phyloP scores from a whole-genome alignment of 2,329 filamentous ascomycete genomes.

The Alternaria tenuissima region DNA sequence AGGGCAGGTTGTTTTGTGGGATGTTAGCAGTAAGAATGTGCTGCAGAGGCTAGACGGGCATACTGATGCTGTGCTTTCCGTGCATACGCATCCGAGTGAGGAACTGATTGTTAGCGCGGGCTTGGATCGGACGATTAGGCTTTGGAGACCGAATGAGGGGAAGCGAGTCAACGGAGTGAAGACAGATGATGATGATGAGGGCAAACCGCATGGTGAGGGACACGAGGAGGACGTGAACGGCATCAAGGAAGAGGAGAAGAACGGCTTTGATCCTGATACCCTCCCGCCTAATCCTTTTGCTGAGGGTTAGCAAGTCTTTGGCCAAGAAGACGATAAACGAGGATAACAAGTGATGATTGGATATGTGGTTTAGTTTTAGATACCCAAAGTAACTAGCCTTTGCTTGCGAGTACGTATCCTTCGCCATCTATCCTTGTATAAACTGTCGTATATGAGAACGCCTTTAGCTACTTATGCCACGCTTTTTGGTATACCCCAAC shows the following conservation, averaged over 20 bases:
- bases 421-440: background rate
- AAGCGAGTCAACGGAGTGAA: background rate
- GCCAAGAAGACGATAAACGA: background rate
- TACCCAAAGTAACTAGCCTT: constrained; percentile 4
- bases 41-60: constrained; percentile 71
- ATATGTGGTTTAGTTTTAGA: constrained; percentile 4
- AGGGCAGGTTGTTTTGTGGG: constrained; percentile 86
- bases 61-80: constrained; percentile 66
- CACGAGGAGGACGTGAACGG: background rate
- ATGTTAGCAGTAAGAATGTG: constrained; percentile 84
- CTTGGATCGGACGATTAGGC: constrained; percentile 66
- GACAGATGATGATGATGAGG: background rate
- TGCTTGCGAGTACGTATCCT: background rate
- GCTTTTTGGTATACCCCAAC: constrained; percentile 35
- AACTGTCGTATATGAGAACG: background rate
- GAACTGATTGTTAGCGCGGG: constrained; percentile 69
- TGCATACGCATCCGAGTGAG: constrained; percentile 65
- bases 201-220: background rate
- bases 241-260: constrained; percentile 6
- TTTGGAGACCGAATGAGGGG: constrained; percentile 58
- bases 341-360: background rate
- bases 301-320: constrained; percentile 5
- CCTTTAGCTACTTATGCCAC: constrained; percentile 4
- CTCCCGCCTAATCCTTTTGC: constrained; percentile 34
- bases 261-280: constrained; percentile 29